Conservation (phyloP, 176 grass and related monocot species). For the Ensete ventricosum region DNA sequence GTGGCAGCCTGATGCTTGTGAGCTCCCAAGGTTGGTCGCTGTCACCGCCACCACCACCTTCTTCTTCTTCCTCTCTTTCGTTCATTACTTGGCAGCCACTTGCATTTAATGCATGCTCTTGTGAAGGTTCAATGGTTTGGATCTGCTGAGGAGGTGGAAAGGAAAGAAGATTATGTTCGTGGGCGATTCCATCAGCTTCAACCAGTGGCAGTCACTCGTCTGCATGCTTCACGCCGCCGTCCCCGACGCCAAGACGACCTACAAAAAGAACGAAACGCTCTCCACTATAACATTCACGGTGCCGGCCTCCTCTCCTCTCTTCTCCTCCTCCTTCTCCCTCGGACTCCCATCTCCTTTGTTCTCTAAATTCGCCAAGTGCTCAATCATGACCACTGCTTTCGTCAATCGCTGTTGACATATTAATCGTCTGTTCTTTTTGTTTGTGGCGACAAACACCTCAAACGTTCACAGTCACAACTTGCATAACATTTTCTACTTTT, state of each 20-base stretch:
- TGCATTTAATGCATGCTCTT: neutral
- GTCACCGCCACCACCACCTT: no score
- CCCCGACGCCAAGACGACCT: slow-evolving; percentile 48
- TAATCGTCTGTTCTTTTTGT: neutral
- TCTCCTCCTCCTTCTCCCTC: neutral
- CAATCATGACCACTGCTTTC: no score
- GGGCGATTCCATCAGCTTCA: slow-evolving; percentile 90
- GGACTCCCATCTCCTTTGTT: neutral
- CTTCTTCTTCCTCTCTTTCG: neutral
- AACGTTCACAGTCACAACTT: neutral
- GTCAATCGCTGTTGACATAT: neutral
- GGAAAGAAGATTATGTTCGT: slow-evolving; percentile 99
- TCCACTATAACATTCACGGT: slow-evolving; percentile 86
- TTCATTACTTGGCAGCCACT: no score
- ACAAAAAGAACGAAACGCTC: slow-evolving; percentile 34
- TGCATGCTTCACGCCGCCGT: slow-evolving; percentile 87
- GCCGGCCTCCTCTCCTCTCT: neutral
- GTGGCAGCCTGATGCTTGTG: slow-evolving; percentile 61
- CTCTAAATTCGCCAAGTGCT: neutral
- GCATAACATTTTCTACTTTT: slow-evolving; percentile 12
- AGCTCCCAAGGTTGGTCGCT: slow-evolving; percentile 36
- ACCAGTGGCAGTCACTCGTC: slow-evolving; percentile 88
- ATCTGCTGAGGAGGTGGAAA: slow-evolving; percentile 52
- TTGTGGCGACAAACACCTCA: neutral
- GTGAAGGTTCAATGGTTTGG: slow-evolving; percentile 56